Percentiles rank a stretch among this genome's conserved stretches.
These are phyloP conservation scores for Mytilinidion resinicola DNA, from an alignment of 495 filamentous ascomycete genomes.

Conservation along the genomic window DNA sequence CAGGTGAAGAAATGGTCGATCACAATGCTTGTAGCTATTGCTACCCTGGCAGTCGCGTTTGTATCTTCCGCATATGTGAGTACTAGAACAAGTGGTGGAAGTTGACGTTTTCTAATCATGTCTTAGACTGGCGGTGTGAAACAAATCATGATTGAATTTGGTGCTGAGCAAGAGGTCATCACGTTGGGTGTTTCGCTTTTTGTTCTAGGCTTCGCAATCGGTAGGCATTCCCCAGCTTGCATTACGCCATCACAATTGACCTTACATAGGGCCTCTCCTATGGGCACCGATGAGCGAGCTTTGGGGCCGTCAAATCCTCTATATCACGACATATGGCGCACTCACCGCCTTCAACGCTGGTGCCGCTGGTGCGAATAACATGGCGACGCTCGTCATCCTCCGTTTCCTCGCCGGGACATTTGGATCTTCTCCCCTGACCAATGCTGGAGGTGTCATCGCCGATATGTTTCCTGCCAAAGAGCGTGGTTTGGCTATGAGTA, in stretches of 20 bases:
- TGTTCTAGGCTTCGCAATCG: conserved; percentile 49
- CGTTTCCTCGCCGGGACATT: conserved; percentile 39
- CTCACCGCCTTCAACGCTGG: conserved; percentile 40
- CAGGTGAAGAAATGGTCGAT: conserved; percentile 62
- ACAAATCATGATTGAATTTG: conserved; percentile 31
- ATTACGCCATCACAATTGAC: background rate
- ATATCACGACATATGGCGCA: conserved; percentile 45
- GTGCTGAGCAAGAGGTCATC: conserved; percentile 28
- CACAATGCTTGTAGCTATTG: conserved; percentile 56
- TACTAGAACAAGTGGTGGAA: conserved; percentile 47
- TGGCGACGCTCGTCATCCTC: conserved; percentile 35
- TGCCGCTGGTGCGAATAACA: conserved; percentile 34
- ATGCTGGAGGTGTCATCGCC: conserved; percentile 39
- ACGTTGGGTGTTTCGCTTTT: conserved; percentile 45
- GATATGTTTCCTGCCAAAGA: conserved; percentile 37
- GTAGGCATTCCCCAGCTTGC: conserved; percentile 3
- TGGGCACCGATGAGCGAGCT: conserved; percentile 47
- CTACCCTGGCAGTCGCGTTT: conserved; percentile 67
- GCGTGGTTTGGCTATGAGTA: conserved; percentile 29
- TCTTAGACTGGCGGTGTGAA: conserved; percentile 6
- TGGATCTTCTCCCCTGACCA: conserved; percentile 36
- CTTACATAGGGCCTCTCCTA: conserved; percentile 21
- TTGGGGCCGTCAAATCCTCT: conserved; percentile 52
- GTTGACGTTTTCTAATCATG: background rate
- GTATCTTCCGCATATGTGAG: conserved; percentile 65